Conservation (phyloP, 805 yeast genomes). For the Sungouiozyma intestinalis region DNA sequence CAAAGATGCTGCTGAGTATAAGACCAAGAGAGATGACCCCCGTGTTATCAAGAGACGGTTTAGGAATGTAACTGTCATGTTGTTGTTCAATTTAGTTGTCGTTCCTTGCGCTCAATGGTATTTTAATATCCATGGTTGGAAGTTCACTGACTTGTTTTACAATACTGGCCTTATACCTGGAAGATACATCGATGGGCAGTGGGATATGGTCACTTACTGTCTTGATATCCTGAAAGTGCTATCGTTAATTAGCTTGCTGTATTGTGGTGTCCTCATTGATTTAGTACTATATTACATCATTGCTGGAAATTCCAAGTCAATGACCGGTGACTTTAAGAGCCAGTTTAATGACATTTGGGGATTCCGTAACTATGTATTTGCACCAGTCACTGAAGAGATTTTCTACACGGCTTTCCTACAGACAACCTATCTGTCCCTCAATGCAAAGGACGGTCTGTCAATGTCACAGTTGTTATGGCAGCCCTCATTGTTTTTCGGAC, state of each 20-base stretch:
- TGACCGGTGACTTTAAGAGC: constrained; percentile 8
- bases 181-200: constrained; percentile 6
- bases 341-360: constrained; percentile 24
- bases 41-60: constrained; percentile 18
- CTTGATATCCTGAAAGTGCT: constrained; percentile 9
- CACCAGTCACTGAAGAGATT: constrained; percentile 28
- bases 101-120: constrained; percentile 12
- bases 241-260: constrained; percentile 12
- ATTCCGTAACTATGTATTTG: constrained; percentile 25
- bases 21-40: constrained; percentile 25
- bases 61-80: constrained; percentile 11
- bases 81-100: constrained; percentile 11
- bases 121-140: not conserved
- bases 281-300: constrained; percentile 12
- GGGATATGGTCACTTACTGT: constrained; percentile 9
- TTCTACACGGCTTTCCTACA: constrained; percentile 26
- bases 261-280: constrained; percentile 21
- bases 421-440: constrained; percentile 11
- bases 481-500: constrained; percentile 25
- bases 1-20: constrained; percentile 11
- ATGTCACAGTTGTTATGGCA: constrained; percentile 11
- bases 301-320: constrained; percentile 1
- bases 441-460: constrained; percentile 3
- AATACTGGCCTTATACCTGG: constrained; percentile 21
- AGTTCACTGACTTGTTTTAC: constrained; percentile 9